phyloP scores from a whole-genome alignment of 192 early-diverging fungal genomes.

The Coemansia sp. region DNA sequence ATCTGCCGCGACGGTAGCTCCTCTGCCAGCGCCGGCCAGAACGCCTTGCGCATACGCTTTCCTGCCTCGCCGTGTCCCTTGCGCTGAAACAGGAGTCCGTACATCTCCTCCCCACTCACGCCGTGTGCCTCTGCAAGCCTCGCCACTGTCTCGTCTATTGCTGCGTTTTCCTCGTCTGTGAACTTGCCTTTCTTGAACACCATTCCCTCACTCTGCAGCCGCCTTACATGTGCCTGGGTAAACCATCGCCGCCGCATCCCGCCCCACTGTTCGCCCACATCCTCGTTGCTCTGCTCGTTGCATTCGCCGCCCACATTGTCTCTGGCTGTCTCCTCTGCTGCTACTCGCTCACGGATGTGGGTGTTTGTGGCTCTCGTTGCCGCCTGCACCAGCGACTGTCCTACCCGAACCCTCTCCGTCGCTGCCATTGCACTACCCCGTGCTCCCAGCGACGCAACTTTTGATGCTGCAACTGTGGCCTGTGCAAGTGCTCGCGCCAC shows the following conservation, averaged over 20 bases:
- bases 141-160: conserved; percentile 27
- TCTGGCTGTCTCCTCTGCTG: background rate
- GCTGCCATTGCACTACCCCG: conserved; percentile 11
- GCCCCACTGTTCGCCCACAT: background rate
- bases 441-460: conserved; percentile 10
- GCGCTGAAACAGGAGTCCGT: conserved; percentile 37
- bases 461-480: conserved; percentile 34
- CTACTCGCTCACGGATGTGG: background rate
- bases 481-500: conserved; percentile 44
- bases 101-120: conserved; percentile 29
- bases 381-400: conserved; percentile 15
- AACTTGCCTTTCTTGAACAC: conserved; percentile 53
- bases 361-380: background rate
- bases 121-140: conserved; percentile 27
- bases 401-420: conserved; percentile 32
- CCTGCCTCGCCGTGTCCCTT: conserved; percentile 16
- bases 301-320: background rate
- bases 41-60: conserved; percentile 32
- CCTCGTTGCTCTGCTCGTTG: background rate
- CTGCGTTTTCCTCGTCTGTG: conserved; percentile 37
- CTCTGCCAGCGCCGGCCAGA: conserved; percentile 48
- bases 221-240: conserved; percentile 38
- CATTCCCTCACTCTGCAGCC: conserved; percentile 39
- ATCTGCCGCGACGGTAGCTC: conserved; percentile 41
- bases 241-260: conserved; percentile 31